A percentile compares a stretch with the other conserved stretches of the same genome.
These are phyloP conservation scores for Closterium sp. DNA, from an alignment of 139 green algal species.

Conservation along the genomic window DNA sequence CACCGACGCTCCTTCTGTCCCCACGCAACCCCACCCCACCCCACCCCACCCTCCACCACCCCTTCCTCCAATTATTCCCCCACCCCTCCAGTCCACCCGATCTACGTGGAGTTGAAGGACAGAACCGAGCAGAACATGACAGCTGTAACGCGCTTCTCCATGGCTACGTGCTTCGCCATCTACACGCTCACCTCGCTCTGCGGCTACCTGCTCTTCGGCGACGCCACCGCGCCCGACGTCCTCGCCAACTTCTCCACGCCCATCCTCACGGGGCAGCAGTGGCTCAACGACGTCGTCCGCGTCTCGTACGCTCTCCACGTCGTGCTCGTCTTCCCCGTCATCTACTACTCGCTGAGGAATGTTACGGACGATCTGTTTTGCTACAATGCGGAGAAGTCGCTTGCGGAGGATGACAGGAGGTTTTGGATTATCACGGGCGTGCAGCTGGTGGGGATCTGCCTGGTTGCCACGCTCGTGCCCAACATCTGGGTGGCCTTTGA, in stretches of 20 bases:
- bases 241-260: slow-evolving; percentile 35
- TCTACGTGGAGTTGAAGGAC: slow-evolving; percentile 37
- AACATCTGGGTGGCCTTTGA: slow-evolving; percentile 37
- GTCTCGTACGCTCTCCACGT: slow-evolving; percentile 35
- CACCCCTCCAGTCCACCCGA: slow-evolving; percentile 31
- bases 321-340: slow-evolving; percentile 34
- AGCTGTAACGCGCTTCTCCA: slow-evolving; percentile 1
- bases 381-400: neutral
- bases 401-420: neutral
- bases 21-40: neutral
- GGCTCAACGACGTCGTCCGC: slow-evolving; percentile 18
- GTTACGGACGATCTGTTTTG: slow-evolving; percentile 27
- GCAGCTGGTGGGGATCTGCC: neutral
- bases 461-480: slow-evolving; percentile 13
- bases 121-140: slow-evolving; percentile 19
- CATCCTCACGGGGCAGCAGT: neutral
- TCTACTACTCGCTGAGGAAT: slow-evolving; percentile 24
- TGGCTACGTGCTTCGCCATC: slow-evolving; percentile 22
- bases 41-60: neutral
- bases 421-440: slow-evolving; percentile 19
- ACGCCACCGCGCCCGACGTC: slow-evolving; percentile 7
- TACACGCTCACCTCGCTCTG: slow-evolving; percentile 24
- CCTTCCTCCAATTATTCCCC: neutral
- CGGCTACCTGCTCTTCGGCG: slow-evolving; percentile 41
- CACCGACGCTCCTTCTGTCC: too few species aligned